Conservation (phyloP, 2,329 filamentous ascomycete species). For the Kalaharituber pfeilii region DNA sequence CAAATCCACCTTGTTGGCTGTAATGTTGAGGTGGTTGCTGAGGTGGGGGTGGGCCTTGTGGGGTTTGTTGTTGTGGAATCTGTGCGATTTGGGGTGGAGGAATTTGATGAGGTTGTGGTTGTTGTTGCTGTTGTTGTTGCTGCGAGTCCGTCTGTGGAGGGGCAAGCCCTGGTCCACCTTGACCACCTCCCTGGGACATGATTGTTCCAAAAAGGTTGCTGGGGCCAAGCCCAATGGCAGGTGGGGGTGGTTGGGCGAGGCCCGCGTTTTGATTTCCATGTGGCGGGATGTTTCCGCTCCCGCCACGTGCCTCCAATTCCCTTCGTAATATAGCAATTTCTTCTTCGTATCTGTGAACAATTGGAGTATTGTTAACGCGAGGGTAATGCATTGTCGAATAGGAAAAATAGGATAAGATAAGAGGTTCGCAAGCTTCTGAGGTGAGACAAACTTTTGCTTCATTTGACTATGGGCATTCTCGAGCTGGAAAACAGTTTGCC, state of each 20-base stretch:
- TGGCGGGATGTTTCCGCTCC: conserved; percentile 33
- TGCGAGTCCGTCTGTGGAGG: conserved; percentile 39
- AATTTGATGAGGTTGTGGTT: conserved; percentile 42
- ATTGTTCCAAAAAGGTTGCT: conserved; percentile 90
- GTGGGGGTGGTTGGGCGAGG: conserved; percentile 69
- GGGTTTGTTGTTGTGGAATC: conserved; percentile 37
- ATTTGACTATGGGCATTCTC: conserved; percentile 77
- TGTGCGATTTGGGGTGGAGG: conserved; percentile 50
- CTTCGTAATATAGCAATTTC: conserved; percentile 72
- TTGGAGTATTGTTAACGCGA: no score
- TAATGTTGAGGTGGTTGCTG: conserved; percentile 43
- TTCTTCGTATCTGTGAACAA: conserved; percentile 85
- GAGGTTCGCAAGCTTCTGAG: no score
- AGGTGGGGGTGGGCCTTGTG: conserved; percentile 35
- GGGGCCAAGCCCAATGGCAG: conserved; percentile 65
- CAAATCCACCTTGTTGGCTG: conserved; percentile 55
- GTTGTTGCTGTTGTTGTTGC: conserved; percentile 42
- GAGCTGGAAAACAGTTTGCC: conserved; percentile 81
- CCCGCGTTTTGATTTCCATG: conserved; percentile 54
- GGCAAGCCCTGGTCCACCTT: conserved; percentile 69
- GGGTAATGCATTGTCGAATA: no score
- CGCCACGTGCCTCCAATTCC: conserved; percentile 60
- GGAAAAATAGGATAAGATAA: no score
- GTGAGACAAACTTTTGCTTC: conserved; percentile 63
- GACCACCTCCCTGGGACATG: conserved; percentile 73